Evolutionary conservation across 495 filamentous ascomycete species (phyloP).

Genomic region (Aspergillus cavernicola): DNA sequence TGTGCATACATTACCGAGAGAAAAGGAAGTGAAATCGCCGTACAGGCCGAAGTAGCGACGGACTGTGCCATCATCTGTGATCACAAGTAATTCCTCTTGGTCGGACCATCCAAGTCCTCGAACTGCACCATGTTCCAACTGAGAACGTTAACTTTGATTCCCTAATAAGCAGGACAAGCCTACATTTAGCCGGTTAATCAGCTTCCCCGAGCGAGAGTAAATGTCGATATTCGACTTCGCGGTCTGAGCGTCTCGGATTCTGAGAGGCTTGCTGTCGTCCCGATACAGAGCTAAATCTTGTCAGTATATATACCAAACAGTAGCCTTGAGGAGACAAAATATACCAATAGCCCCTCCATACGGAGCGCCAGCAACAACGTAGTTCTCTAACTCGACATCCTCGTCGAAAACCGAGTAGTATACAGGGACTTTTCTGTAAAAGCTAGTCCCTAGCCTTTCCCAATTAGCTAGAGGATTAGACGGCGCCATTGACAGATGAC

Average conservation of each 20-base stretch:
- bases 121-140: conserved; percentile 91
- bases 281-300: conserved; percentile 69
- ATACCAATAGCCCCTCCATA: conserved; percentile 90
- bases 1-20: conserved; percentile 71
- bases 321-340: conserved; percentile 10
- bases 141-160: conserved; percentile 18
- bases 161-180: conserved; percentile 10
- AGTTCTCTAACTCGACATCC: conserved; percentile 92
- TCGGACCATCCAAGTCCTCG: conserved; percentile 94
- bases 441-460: conserved; percentile 86
- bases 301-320: conserved; percentile 16
- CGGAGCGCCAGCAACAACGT: conserved; percentile 87
- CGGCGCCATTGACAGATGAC: conserved; percentile 33
- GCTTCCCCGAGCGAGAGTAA: conserved; percentile 86
- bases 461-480: conserved; percentile 79
- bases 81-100: conserved; percentile 86
- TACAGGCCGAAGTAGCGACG: conserved; percentile 88
- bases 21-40: conserved; percentile 92
- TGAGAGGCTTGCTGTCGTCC: conserved; percentile 78
- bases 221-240: conserved; percentile 86
- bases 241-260: conserved; percentile 66
- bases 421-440: conserved; percentile 88
- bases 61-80: conserved; percentile 86
- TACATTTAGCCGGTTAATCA: conserved; percentile 68
- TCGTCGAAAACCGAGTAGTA: conserved; percentile 91